These are phyloP conservation scores for Pseudonitzschia delicatissima DNA, from an alignment of 108 stramenopile species.

Conservation along the genomic window DNA sequence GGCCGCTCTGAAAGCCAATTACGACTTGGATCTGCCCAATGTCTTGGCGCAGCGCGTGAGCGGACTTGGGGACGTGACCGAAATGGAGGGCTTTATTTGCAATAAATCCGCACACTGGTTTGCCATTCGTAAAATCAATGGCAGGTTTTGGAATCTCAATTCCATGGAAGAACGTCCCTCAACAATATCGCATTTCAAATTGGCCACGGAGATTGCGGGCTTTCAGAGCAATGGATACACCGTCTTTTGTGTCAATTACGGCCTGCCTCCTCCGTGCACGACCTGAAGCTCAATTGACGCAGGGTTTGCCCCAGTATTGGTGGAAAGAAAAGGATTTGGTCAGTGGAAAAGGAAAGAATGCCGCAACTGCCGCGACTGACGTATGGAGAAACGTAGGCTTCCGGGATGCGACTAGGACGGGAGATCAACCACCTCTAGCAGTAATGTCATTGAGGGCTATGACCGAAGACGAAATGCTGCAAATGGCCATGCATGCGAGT, in stretches of 20 bases:
- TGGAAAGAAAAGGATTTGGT: slow-evolving; percentile 75
- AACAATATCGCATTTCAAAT: slow-evolving; percentile 69
- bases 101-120: slow-evolving; percentile 84
- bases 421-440: slow-evolving; percentile 16
- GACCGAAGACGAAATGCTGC: slow-evolving; percentile 79
- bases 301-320: slow-evolving; percentile 57
- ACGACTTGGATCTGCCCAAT: slow-evolving; percentile 47
- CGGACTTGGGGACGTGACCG: slow-evolving; percentile 47
- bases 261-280: slow-evolving; percentile 19
- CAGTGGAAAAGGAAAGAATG: slow-evolving; percentile 51
- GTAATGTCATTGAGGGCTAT: slow-evolving; percentile 36
- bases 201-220: slow-evolving; percentile 69
- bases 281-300: slow-evolving; percentile 18
- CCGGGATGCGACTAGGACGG: slow-evolving; percentile 81
- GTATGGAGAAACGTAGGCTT: slow-evolving; percentile 72
- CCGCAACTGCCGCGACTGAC: slow-evolving; percentile 45
- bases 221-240: slow-evolving; percentile 54
- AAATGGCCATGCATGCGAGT: slow-evolving; percentile 72
- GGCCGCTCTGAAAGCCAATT: slow-evolving; percentile 46
- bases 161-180: slow-evolving; percentile 64
- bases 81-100: slow-evolving; percentile 76
- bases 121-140: slow-evolving; percentile 83
- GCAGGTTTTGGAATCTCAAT: slow-evolving; percentile 84
- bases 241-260: slow-evolving; percentile 27
- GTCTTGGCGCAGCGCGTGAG: slow-evolving; percentile 42